phyloP scores from a whole-genome alignment of 257 asterid species.

The Euphrasia confusa region DNA sequence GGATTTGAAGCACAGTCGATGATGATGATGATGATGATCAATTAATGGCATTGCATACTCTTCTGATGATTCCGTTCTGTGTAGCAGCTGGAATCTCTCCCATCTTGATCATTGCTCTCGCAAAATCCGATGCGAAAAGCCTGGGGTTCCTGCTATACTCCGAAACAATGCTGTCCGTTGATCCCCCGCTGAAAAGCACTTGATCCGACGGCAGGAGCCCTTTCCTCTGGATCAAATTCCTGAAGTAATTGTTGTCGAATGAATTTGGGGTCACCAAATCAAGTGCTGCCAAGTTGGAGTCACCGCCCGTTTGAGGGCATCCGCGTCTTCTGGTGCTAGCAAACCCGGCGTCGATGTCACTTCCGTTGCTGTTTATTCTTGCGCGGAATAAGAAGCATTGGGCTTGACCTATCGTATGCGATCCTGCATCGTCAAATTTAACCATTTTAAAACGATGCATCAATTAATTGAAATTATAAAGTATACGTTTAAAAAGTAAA shows the following conservation, averaged over 20 bases:
- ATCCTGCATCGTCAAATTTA: conserved; percentile 19
- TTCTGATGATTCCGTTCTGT: neutral
- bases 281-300: conserved; percentile 33
- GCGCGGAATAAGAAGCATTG: conserved; percentile 36
- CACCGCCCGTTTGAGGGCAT: conserved; percentile 38
- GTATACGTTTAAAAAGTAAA: no score
- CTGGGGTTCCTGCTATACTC: neutral
- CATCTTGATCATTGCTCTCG: neutral
- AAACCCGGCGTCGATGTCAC: conserved; percentile 35
- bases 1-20: no score
- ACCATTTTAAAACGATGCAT: no score
- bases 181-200: conserved; percentile 22
- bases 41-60: neutral
- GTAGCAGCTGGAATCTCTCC: neutral
- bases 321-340: conserved; percentile 29
- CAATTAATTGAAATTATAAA: no score
- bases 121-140: neutral
- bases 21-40: no score
- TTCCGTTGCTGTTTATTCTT: conserved; percentile 37
- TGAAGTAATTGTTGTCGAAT: conserved; percentile 40
- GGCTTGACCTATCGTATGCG: conserved; percentile 41
- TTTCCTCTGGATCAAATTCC: conserved; percentile 27
- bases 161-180: neutral
- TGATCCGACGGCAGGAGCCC: conserved; percentile 48
- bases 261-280: conserved; percentile 46